A percentile compares a stretch with the other conserved stretches of the same genome.
Evolutionary conservation across 2,329 filamentous ascomycete species (phyloP).

Genomic region (Biscogniauxia mediterranea): DNA sequence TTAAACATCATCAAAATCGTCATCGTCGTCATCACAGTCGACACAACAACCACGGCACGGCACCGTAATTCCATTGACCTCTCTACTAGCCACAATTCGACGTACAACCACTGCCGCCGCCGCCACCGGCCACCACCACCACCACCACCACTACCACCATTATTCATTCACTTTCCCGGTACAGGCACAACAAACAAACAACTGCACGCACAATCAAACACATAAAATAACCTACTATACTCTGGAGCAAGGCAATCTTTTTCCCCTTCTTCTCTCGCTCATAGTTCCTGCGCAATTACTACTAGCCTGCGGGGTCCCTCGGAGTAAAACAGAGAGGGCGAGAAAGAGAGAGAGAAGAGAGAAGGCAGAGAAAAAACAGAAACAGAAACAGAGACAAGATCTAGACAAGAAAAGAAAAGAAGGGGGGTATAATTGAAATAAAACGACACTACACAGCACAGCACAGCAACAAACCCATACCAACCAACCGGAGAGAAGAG

Average conservation of each 20-base stretch:
- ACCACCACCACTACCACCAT: no score
- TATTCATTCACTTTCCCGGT: background rate
- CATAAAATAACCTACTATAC: background rate
- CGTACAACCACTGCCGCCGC: no score
- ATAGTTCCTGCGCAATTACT: background rate
- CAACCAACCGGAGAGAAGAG: background rate
- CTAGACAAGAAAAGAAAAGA: background rate
- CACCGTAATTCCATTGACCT: no score
- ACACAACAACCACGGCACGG: background rate
- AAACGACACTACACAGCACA: background rate
- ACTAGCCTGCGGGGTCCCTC: background rate
- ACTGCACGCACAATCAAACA: background rate
- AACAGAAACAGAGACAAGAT: background rate
- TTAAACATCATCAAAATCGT: slow-evolving; percentile 5
- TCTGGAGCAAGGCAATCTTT: background rate
- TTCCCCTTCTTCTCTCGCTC: background rate
- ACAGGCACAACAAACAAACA: background rate
- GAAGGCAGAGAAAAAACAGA: background rate
- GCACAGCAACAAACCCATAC: background rate
- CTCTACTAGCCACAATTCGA: no score
- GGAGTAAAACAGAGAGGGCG: background rate
- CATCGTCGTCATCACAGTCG: background rate
- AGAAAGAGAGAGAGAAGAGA: background rate
- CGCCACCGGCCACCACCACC: no score
- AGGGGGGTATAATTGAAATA: background rate